Evolutionary conservation across 495 filamentous ascomycete species (phyloP).

Genomic region (Halenospora varia): DNA sequence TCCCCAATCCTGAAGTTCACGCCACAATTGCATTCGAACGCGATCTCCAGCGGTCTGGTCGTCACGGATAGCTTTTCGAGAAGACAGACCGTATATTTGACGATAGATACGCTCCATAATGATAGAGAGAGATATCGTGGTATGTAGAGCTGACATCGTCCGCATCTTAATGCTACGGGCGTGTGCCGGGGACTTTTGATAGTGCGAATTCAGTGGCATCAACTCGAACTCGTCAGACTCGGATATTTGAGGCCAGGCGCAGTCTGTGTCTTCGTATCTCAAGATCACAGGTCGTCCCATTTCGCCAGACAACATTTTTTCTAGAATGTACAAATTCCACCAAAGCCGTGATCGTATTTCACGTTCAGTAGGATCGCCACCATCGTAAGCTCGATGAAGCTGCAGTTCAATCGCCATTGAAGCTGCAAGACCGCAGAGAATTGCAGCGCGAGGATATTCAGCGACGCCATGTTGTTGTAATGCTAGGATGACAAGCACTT

Average conservation of each 20-base stretch:
- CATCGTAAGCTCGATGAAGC: slow-evolving; percentile 9
- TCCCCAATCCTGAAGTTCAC: slow-evolving; percentile 14
- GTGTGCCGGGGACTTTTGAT: background rate
- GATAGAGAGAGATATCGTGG: slow-evolving; percentile 11
- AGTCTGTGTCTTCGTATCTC: slow-evolving; percentile 21
- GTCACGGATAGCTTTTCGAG: slow-evolving; percentile 19
- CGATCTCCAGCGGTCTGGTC: slow-evolving; percentile 17
- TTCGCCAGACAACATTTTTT: slow-evolving; percentile 24
- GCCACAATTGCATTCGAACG: slow-evolving; percentile 14
- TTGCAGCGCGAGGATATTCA: slow-evolving; percentile 18
- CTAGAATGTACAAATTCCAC: slow-evolving; percentile 25
- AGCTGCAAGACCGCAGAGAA: slow-evolving; percentile 21
- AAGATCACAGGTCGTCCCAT: slow-evolving; percentile 18
- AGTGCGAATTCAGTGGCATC: slow-evolving; percentile 9
- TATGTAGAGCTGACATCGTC: slow-evolving; percentile 21
- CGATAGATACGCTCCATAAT: slow-evolving; percentile 19
- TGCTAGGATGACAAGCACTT: slow-evolving; percentile 18
- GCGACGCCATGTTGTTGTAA: slow-evolving; percentile 26
- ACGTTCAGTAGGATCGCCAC: slow-evolving; percentile 9
- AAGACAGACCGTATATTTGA: slow-evolving; percentile 20
- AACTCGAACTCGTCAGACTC: slow-evolving; percentile 25
- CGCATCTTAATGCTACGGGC: slow-evolving; percentile 18
- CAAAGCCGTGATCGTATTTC: slow-evolving; percentile 22
- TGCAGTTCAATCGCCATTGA: slow-evolving; percentile 24
- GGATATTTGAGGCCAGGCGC: slow-evolving; percentile 14